A percentile compares a stretch with the other conserved stretches of the same genome.
These are phyloP conservation scores for Phascolomyces articulosus DNA, from an alignment of 371 early-diverging fungal species.

Conservation along the genomic window DNA sequence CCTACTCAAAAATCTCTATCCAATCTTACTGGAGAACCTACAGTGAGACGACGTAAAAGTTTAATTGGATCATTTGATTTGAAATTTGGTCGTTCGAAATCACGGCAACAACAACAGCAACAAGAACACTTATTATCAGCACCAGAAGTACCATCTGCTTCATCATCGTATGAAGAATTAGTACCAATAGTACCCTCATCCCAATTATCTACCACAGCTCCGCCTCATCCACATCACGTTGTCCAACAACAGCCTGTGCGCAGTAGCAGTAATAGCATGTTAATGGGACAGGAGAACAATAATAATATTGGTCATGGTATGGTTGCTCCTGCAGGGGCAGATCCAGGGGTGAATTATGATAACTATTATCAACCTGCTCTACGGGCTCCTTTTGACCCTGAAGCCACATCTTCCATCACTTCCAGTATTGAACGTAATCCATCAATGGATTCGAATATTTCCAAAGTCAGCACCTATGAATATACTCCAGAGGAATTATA, in stretches of 20 bases:
- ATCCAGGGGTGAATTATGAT: neutral
- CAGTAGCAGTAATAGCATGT: neutral
- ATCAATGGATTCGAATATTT: slow-evolving; percentile 10
- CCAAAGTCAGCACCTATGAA: slow-evolving; percentile 17
- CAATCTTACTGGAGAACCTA: neutral
- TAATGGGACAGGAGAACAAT: neutral
- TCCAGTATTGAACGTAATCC: neutral
- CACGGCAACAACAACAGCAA: slow-evolving; percentile 1
- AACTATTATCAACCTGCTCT: neutral
- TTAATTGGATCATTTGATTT: slow-evolving; percentile 1
- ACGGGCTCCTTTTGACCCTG: neutral
- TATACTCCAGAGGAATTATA: neutral
- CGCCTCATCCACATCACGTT: neutral
- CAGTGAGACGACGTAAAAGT: slow-evolving; percentile 1
- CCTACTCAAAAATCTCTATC: neutral
- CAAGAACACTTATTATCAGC: neutral
- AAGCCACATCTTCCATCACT: neutral
- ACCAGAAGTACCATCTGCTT: neutral
- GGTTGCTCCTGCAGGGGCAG: neutral
- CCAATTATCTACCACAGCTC: neutral
- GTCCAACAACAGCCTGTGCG: neutral
- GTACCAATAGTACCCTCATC: neutral
- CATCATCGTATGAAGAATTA: neutral
- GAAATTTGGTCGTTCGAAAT: neutral
- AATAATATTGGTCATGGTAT: neutral